phyloP scores from a whole-genome alignment of 2,329 filamentous ascomycete species.

The Colletotrichum euphorbiae region DNA sequence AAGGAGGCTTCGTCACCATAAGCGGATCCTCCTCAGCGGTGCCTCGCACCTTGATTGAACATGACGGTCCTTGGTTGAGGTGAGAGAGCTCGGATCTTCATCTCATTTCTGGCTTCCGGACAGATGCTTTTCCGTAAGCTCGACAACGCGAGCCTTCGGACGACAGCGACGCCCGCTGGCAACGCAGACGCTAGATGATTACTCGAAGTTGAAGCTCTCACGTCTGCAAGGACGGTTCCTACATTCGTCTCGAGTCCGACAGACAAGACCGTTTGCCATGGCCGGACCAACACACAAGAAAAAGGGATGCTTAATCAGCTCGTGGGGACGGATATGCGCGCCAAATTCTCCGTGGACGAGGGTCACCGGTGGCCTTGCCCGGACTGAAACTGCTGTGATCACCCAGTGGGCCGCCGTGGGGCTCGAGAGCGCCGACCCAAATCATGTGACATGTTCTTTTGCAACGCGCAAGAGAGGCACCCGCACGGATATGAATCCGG shows the following conservation, averaged over 20 bases:
- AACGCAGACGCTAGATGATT: not conserved
- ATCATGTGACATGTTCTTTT: constrained; percentile 11
- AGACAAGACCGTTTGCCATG: constrained; percentile 26
- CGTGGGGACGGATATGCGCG: constrained; percentile 39
- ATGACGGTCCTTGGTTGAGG: no score
- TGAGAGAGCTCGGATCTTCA: not conserved
- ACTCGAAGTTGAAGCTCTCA: not conserved
- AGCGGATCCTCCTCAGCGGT: no score
- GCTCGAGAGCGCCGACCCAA: constrained; percentile 9
- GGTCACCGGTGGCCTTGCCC: constrained; percentile 23
- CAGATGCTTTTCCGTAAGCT: not conserved
- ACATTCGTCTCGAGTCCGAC: not conserved
- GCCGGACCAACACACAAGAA: constrained; percentile 30
- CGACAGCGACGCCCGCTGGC: not conserved
- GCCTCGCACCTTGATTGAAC: no score
- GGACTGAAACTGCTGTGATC: constrained; percentile 20
- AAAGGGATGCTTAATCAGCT: constrained; percentile 38
- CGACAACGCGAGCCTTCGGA: not conserved
- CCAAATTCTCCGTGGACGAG: constrained; percentile 38
- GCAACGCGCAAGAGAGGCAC: not conserved
- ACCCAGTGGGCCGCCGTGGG: constrained; percentile 19
- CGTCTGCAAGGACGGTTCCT: constrained; percentile 8
- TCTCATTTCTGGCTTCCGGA: not conserved
- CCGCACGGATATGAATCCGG: not conserved
- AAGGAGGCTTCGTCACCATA: no score